Base-by-base conservation (phyloP, 1,284 basidiomycete genomes). In the Cryptococcus sp. region DNA sequence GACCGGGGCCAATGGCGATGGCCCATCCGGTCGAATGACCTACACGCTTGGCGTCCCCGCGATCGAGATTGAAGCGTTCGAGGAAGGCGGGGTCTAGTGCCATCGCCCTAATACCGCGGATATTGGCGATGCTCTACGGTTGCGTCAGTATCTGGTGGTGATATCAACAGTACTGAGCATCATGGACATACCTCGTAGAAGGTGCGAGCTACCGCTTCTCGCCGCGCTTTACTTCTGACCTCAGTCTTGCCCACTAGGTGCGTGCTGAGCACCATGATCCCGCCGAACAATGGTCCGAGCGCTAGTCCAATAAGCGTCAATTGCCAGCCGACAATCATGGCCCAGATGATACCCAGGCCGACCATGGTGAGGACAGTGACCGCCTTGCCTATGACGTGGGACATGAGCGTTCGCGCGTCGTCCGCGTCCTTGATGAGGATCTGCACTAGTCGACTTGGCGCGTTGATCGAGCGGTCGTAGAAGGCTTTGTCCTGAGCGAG, bases 301-400 rank as follows among this genome's bases (percentile, higher is more conserved):
- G 88, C 92, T 38, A 97, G 77, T 0, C 93, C 95, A 1, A 91
- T 90, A 19, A 99, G 84, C 0, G 94, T 96, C 59, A 99, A 82
- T 78, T 96, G 87, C 95, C 95, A 99, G 0, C 92, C 93, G 27
- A 84, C 81, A 0, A 85, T 84, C 72, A 97, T 81, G 0, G 95
- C 91, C 94, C 94, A 98, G 11, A 89, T 75, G 17, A 97, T 78
- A 3, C 91, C 93, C 13, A 94, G 81, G 1, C 82, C 74, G 49
- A 97, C 83, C 92, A 99, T 96, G 6, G 89, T 81, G 1, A 81
- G 57, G 13, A 95, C 88, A 8, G 93, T 88, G 31, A 87, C 70
- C 11, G 82, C 80, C 73, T 94, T 89, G 0, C 86, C 85, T 50
- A 91, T 77, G 41, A 95, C 86, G 5, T 87, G 83, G 2, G 88